Conservation (phyloP, 1,284 basidiomycete genomes). For the Baeospora myosura region DNA sequence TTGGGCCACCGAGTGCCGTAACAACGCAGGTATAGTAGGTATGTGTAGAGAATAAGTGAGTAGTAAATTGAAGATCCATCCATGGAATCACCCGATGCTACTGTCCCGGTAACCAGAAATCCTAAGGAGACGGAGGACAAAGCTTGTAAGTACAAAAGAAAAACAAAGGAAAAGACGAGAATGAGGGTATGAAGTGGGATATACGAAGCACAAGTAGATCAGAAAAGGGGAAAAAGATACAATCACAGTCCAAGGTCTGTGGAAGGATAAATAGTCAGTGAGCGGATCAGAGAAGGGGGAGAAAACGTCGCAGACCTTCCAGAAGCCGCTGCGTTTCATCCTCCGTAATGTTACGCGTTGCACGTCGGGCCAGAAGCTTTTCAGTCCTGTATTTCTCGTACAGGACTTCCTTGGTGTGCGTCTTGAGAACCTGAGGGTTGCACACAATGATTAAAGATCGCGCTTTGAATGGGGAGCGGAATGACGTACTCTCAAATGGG, state of each 20-base stretch:
- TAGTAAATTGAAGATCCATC: too few species aligned
- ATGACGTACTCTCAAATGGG: slow-evolving; percentile 64
- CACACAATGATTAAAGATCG: slow-evolving; percentile 9
- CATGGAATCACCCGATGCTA: too few species aligned
- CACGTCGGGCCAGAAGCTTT: slow-evolving; percentile 74
- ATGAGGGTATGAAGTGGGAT: neutral
- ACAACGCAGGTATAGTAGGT: too few species aligned
- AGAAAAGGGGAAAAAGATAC: too few species aligned
- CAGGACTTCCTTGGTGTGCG: slow-evolving; percentile 71
- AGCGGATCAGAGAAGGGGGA: neutral
- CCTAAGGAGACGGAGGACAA: too few species aligned
- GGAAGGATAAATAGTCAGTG: neutral
- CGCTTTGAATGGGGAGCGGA: too few species aligned
- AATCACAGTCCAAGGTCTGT: slow-evolving; percentile 48
- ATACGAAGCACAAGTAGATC: neutral
- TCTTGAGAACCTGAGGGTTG: slow-evolving; percentile 58
- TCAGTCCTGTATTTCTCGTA: slow-evolving; percentile 82
- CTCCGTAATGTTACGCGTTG: slow-evolving; percentile 67
- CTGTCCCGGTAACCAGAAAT: too few species aligned
- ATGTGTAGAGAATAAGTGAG: too few species aligned
- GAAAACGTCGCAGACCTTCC: slow-evolving; percentile 40
- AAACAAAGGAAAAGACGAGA: neutral
- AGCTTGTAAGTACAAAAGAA: too few species aligned
- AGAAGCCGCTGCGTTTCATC: slow-evolving; percentile 62
- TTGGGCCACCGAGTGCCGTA: too few species aligned